These are phyloP conservation scores for Liquidambar formosana DNA, from an alignment of 164 flowering plant species.

Conservation along the genomic window DNA sequence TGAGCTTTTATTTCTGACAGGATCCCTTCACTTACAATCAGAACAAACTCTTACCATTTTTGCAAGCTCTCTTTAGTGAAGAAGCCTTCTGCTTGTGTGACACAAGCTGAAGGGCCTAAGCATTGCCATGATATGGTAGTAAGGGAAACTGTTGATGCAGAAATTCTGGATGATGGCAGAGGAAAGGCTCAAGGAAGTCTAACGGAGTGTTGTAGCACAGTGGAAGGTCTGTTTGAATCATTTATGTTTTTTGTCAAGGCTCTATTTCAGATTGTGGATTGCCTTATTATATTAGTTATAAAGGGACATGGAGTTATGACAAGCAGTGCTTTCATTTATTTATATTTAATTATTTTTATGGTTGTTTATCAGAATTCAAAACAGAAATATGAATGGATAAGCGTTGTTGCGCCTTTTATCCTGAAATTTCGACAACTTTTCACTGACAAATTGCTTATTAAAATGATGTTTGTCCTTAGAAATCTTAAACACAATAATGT, in stretches of 20 bases:
- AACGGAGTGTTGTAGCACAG: constrained; percentile 12
- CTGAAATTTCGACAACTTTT: too few relatives aligned
- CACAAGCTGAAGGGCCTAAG: constrained; percentile 22
- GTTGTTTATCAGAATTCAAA: too few relatives aligned
- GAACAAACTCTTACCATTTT: constrained; percentile 79
- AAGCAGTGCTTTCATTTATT: too few relatives aligned
- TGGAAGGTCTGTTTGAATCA: constrained; percentile 33
- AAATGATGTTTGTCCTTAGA: too few relatives aligned
- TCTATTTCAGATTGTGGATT: background rate
- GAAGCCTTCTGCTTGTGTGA: constrained; percentile 31
- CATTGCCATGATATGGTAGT: constrained; percentile 21
- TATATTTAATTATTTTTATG: too few relatives aligned
- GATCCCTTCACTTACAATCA: constrained; percentile 57
- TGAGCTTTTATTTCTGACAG: constrained; percentile 32
- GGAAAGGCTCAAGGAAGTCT: constrained; percentile 17
- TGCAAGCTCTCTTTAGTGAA: constrained; percentile 87
- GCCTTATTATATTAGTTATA: background rate
- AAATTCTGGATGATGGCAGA: constrained; percentile 14
- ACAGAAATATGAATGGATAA: too few relatives aligned
- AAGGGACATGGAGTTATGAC: too few relatives aligned
- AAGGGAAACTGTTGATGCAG: constrained; percentile 17
- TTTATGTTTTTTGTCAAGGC: background rate
- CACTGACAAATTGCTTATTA: too few relatives aligned
- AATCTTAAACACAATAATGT: too few relatives aligned
- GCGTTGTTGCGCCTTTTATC: too few relatives aligned